These are phyloP conservation scores for Achaetomiella virescens DNA, from an alignment of 495 filamentous ascomycete genomes.

Conservation along the genomic window DNA sequence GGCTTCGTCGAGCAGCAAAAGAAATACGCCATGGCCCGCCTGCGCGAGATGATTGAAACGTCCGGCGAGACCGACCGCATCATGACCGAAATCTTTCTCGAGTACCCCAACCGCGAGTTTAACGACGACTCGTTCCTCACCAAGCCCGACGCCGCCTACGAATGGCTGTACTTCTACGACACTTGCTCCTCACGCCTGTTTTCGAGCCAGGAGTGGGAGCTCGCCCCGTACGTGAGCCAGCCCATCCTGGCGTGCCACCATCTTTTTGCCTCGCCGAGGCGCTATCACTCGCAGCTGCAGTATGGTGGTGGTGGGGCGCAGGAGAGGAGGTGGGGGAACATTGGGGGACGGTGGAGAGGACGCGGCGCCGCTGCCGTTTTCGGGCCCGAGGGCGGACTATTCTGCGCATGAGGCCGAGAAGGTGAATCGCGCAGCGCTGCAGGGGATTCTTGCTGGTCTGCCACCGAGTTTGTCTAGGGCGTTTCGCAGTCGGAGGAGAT, in stretches of 20 bases:
- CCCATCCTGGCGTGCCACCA: slow-evolving; percentile 85
- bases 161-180: slow-evolving; percentile 95
- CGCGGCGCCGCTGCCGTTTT: slow-evolving; percentile 62
- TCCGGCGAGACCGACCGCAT: slow-evolving; percentile 85
- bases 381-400: slow-evolving; percentile 73
- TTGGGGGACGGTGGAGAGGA: slow-evolving; percentile 48
- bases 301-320: slow-evolving; percentile 22
- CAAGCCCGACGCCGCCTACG: slow-evolving; percentile 80
- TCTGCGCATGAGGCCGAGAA: slow-evolving; percentile 71
- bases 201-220: slow-evolving; percentile 78
- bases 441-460: slow-evolving; percentile 44
- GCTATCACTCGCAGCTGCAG: slow-evolving; percentile 29
- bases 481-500: slow-evolving; percentile 72
- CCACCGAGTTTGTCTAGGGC: slow-evolving; percentile 62
- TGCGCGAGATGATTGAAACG: slow-evolving; percentile 85
- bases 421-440: slow-evolving; percentile 49
- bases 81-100: slow-evolving; percentile 67
- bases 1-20: slow-evolving; percentile 71
- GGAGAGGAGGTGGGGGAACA: slow-evolving; percentile 39
- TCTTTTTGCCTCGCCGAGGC: slow-evolving; percentile 68
- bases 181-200: slow-evolving; percentile 67
- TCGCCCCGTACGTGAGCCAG: slow-evolving; percentile 76
- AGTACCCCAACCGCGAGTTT: slow-evolving; percentile 78
- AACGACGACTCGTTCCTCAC: slow-evolving; percentile 88
- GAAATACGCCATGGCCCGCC: slow-evolving; percentile 65